Conservation (phyloP, 768 basidiomycete genomes). For the Mycena olivaceomarginata region DNA sequence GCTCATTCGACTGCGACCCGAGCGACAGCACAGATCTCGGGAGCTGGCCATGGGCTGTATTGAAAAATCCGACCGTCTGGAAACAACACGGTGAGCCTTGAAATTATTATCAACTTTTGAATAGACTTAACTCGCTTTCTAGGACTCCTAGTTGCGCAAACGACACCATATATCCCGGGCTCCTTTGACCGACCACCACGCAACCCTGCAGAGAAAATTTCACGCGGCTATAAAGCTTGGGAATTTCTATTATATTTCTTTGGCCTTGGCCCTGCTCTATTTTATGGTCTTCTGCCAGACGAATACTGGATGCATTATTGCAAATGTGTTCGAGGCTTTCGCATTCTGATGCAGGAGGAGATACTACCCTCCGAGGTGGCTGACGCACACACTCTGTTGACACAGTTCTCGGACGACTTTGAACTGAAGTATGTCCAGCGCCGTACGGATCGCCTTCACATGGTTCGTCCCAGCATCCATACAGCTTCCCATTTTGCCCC, state of each 20-base stretch:
- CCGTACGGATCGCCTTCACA: no score
- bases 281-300: slow-evolving; percentile 40
- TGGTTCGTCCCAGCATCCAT: no score
- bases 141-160: slow-evolving; percentile 39
- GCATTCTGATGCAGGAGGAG: no score
- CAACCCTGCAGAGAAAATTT: slow-evolving; percentile 18
- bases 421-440: no score
- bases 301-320: slow-evolving; percentile 49
- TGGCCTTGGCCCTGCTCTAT: slow-evolving; percentile 47
- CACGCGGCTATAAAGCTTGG: slow-evolving; percentile 51
- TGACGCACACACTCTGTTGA: no score
- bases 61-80: slow-evolving; percentile 42
- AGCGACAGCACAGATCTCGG: slow-evolving; percentile 35
- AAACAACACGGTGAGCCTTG: slow-evolving; percentile 43
- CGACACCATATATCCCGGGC: slow-evolving; percentile 45
- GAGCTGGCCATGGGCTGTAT: slow-evolving; percentile 48
- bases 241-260: slow-evolving; percentile 48
- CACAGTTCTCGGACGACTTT: no score
- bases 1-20: slow-evolving; percentile 43
- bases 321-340: slow-evolving; percentile 45
- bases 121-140: background rate
- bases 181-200: slow-evolving; percentile 52
- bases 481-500: no score
- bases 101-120: background rate
- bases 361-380: no score